These are phyloP conservation scores for Ettlia oleoabundans DNA, from an alignment of 139 green algal genomes.

Conservation along the genomic window DNA sequence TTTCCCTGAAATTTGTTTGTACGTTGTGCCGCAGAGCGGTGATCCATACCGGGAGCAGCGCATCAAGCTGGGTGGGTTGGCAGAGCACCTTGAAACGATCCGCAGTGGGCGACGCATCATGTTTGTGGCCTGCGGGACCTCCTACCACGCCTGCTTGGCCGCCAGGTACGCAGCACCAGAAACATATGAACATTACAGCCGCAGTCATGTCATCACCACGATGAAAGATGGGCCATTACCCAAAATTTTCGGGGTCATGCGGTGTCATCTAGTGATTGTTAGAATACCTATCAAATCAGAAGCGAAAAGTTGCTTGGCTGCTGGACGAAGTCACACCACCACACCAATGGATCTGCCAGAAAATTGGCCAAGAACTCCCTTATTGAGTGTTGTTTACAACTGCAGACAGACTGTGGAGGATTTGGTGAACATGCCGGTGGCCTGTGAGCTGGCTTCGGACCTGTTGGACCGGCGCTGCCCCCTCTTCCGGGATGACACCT, in stretches of 20 bases:
- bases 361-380: too few species aligned
- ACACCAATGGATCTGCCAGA: too few species aligned
- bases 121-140: constrained; percentile 91
- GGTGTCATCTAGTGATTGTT: too few species aligned
- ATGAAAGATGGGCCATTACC: too few species aligned
- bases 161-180: constrained; percentile 77
- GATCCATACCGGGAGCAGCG: constrained; percentile 56
- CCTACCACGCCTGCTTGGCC: constrained; percentile 71
- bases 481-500: constrained; percentile 77
- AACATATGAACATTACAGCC: too few species aligned
- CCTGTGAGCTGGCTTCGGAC: constrained; percentile 78
- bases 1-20: too few species aligned
- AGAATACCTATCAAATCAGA: too few species aligned
- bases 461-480: constrained; percentile 69
- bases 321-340: too few species aligned
- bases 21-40: constrained; percentile 28
- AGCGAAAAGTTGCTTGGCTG: too few species aligned
- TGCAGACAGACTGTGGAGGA: constrained; percentile 68
- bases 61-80: constrained; percentile 87
- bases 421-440: constrained; percentile 59
- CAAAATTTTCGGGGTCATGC: too few species aligned
- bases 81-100: constrained; percentile 77
- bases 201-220: too few species aligned
- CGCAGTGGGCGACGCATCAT: constrained; percentile 82
- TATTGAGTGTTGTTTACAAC: too few species aligned